Base-by-base conservation (phyloP, 371 early-diverging fungal species). In the Rhizopus microsporus region DNA sequence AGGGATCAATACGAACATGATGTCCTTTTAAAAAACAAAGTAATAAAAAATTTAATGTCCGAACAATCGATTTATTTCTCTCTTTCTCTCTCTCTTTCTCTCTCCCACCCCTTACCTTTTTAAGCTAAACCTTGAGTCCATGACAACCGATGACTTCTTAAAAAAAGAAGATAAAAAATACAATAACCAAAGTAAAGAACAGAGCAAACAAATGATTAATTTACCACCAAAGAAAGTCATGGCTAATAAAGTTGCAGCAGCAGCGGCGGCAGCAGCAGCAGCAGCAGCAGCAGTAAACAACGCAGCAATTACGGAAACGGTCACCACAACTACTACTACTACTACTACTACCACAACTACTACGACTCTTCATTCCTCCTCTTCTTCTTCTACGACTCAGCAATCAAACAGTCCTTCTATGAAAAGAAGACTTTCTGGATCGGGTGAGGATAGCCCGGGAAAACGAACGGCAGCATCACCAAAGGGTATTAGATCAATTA, bases 191-290 rank as follows among this genome's bases (percentile, higher is more conserved):
- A 57, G 57, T 16, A 60, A 60, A 48, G 66, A 66, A n/a, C 66
- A 61, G 35, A 57, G 45, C 37, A 66, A 61, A 34, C 62, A 60
- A 32, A 51, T 57, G 4, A 51, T 66, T 8, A 46, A 51, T 16
- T 49, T 66, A 47, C 66, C 66, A 9, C 66, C 66, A 31, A 66
- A 66, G 40, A 66, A 66, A 55, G 55, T 66, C 4, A 55, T 66
- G 58, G 66, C 66, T 8, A 66, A 57, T n/a, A 66, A 61, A 51
- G 31, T 66, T 7, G 62, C 57, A 39, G 58, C 62, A 17, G 62
- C 62, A 32, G 51, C 56, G n/a, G 55, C 57, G 17, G 55, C 66
- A 6, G 57, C 57, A 30, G 47, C 65, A n/a, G n/a, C n/a, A n/a
- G n/a, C n/a, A n/a, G n/a, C 59, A 7, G 49, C 46, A 44, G 51